Base-by-base conservation (phyloP, 176 grass and related monocot genomes). In the bread wheat (Triticum aestivum) region DNA sequence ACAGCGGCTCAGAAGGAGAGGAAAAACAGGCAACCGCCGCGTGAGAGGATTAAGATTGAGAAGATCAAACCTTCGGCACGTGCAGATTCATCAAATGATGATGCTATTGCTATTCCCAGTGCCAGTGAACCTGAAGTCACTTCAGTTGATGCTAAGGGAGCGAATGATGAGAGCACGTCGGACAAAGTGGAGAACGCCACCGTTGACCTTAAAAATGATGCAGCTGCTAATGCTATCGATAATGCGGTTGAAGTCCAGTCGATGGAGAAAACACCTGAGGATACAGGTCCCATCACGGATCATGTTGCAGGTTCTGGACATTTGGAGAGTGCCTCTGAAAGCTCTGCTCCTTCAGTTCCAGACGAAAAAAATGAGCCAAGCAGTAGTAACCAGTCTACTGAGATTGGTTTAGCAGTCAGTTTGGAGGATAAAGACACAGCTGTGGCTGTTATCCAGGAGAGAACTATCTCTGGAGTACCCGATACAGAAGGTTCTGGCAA, bases 61-160 rank as follows among this genome's bases (percentile, higher is more conserved):
- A 89, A 91, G 82, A 90, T 87, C 51, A 94, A 69, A 66, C 86
- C 79, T 82, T 82, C 85, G 4, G 32, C 11, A 21, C 75, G 73
- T 32, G 74, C 70, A 27, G 86, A 92, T 74, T 84, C 86, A 38
- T 62, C 84, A 65, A 87, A 90, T 81, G 61, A 61, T 54, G 86
- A 87, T 38, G 71, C 71, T 83, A 89, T 61, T 86, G 90, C 90
- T 83, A 92, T 67, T 86, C 87, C 88, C 78, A 92, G 71, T 88
- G 88, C 88, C 65, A 76, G 49, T 87, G 81, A 85, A 63, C 80
- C 78, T 69, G 88, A 78, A 88, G 42, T 85, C 34, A 4, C 80
- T 80, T 87, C 80, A 26, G 66, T 67, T 61, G 82, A 90, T 73
- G 69, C 68, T 37, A 89, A 90, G 84, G 67, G 78, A 83, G 69